phyloP scores from a whole-genome alignment of 306 rosid species.

The Comarum palustre region DNA sequence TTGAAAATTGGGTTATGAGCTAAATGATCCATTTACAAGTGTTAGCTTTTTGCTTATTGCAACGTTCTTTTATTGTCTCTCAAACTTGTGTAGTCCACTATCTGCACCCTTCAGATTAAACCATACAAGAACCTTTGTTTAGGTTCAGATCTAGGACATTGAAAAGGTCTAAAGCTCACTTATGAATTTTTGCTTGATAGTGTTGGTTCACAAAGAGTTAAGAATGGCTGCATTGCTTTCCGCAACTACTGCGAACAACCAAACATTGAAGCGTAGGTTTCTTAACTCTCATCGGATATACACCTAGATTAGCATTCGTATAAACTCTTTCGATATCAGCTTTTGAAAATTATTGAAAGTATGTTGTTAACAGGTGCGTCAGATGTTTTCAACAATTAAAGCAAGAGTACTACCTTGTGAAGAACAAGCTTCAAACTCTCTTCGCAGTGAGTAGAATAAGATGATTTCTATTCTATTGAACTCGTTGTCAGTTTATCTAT shows the following conservation, averaged over 20 bases:
- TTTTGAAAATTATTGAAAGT: neutral
- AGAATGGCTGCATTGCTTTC: constrained; percentile 74
- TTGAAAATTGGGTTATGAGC: neutral
- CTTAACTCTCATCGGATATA: constrained; percentile 12
- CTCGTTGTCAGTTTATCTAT: neutral
- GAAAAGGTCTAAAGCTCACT: neutral
- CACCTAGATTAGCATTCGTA: neutral
- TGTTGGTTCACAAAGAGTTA: constrained; percentile 90
- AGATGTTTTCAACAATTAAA: constrained; percentile 88
- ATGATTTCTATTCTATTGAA: neutral
- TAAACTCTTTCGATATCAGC: neutral
- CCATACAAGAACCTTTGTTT: neutral
- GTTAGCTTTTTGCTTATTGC: neutral
- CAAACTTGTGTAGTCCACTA: no score
- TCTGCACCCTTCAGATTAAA: neutral
- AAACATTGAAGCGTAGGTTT: constrained; percentile 74
- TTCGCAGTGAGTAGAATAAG: constrained; percentile 52
- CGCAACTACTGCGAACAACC: constrained; percentile 83
- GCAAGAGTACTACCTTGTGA: constrained; percentile 74
- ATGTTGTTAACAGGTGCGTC: constrained; percentile 54
- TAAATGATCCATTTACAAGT: constrained; percentile 2
- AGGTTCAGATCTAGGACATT: constrained; percentile 3
- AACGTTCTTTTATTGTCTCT: neutral
- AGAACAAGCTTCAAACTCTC: constrained; percentile 80
- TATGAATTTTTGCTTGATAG: constrained; percentile 43